Base-by-base conservation (phyloP, 306 rosid species). In the Ceratonia siliqua region DNA sequence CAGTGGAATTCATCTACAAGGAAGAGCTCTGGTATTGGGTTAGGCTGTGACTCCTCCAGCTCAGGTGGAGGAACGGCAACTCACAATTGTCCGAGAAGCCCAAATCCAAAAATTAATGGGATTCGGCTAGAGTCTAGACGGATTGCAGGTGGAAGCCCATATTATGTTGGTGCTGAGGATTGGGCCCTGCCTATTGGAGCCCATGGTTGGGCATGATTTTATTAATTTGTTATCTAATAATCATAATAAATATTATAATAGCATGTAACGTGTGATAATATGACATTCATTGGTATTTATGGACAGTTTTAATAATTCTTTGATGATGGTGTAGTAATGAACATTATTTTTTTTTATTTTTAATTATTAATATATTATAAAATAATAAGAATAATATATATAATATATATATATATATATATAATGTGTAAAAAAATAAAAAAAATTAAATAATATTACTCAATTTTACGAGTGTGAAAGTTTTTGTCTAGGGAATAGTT, bases 41-140 rank as follows among this genome's bases (percentile, higher is more conserved):
- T 86, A 4, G 85, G 83, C 0, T 76, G 87, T 22, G 96, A 91
- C 54, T 89, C 97, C 0, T 81, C 96, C 2, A 91, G 96, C 59
- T 87, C 84, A 0, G 92, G 92, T 3, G 97, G 88, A 18, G 89
- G 86, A 41, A 74, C 72, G 0, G 0, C 76, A 1, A 4, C 69
- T 25, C 79, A 81, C 63, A 84, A 76, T 6, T 68, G 57, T 10
- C 81, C 68, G 0, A 85, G 79, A 20, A 91, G 89, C 82, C 96
- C 95, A 68, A 78, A 86, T 87, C 97, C 96, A 17, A 84, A 81
- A 22, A 1, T 54, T 1, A 84, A 61, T 35, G 92, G 86, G 8
- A 0, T 56, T 2, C 74, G 83, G 1, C 65, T 80, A 27, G 79
- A 80, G 13, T 81, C 84, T 32, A 84, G 86, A 70, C 53, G 82